Evolutionary conservation across 108 stramenopile genomes (phyloP).

Genomic region (Thalassiosira profunda): DNA sequence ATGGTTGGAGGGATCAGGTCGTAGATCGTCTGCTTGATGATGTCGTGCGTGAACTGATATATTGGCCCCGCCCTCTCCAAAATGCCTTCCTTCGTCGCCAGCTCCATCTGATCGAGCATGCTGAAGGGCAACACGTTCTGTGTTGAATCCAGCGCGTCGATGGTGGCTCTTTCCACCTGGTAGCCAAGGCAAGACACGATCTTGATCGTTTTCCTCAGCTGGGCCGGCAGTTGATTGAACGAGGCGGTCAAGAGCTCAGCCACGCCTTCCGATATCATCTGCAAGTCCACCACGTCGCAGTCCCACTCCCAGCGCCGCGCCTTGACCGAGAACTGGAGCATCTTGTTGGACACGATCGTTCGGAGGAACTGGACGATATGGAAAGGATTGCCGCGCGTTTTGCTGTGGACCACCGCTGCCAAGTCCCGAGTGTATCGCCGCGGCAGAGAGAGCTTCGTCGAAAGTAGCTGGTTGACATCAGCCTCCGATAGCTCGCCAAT

Average conservation of each 20-base stretch:
- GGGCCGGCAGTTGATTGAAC: neutral
- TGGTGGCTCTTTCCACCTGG: too few species aligned
- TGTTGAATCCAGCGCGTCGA: too few species aligned
- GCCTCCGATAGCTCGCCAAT: too few species aligned
- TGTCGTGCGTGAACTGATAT: neutral
- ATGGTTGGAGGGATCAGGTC: neutral
- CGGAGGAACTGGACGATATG: slow-evolving; percentile 17
- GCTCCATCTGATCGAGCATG: too few species aligned
- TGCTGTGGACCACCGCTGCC: slow-evolving; percentile 12
- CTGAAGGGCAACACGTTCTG: too few species aligned
- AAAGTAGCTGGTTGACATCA: slow-evolving; percentile 14
- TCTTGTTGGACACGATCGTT: neutral
- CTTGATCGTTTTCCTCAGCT: too few species aligned
- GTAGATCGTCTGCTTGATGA: neutral
- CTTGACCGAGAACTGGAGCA: slow-evolving; percentile 4
- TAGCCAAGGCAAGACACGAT: too few species aligned
- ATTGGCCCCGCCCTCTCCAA: slow-evolving; percentile 7
- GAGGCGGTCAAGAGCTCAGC: slow-evolving; percentile 7
- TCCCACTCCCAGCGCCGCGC: slow-evolving; percentile 36
- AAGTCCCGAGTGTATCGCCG: slow-evolving; percentile 19
- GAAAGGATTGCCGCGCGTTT: slow-evolving; percentile 31
- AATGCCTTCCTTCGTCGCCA: slow-evolving; percentile 1
- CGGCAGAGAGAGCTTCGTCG: slow-evolving; percentile 15
- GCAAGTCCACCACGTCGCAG: slow-evolving; percentile 9
- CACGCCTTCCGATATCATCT: slow-evolving; percentile 18